Evolutionary conservation across 164 flowering plant genomes (phyloP), one percentile per base, ranked within the genome.

Genomic region (Platanus orientalis): DNA sequence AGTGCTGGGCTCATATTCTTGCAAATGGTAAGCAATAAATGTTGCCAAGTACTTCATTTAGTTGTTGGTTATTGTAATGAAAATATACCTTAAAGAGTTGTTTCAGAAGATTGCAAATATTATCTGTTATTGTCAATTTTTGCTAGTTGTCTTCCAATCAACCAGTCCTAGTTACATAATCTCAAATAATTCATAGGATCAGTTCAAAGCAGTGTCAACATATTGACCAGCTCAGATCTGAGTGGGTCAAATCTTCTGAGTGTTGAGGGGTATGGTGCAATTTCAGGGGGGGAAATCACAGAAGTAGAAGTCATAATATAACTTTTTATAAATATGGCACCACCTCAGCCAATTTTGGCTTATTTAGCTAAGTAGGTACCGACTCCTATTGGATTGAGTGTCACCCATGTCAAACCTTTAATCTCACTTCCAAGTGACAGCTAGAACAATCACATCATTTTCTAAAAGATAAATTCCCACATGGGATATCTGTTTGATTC

Each of bases 1-100:
- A 88, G 99, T 54, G 57, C 83, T 11, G 99, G 99, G 58, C 93
- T 91, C 63, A 94, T 89, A 65, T 89, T 86, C 76, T 66, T 94
- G 48, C 97, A 91, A 81, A 94, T 91, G 99, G 97, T 89, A 68
- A 75, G 66, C 40, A 25, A 25, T 55, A 42, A 27, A 61, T 19
- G 19, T 1, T 27, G 3, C n/a, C 23, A 4, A 25, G 13, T 12
- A 57, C 56, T 11, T 24, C 16, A 7, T 17, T 47, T 6, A 21
- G 13, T 4, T 29, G 14, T 1, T 16, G 20, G 4, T 54, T 54
- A 24, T 26, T 40, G 42, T 47, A 32, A 21, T 20, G 23, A 5
- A 49, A 49, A 20, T 24, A 21, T 49, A 20, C 7, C 25, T 49
- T 49, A 9, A 21, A 49, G 42, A 36, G 13, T 36, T 14, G 24